These are phyloP conservation scores for Anastatica hierochuntica DNA, from an alignment of 345 rosid genomes.

Conservation along the genomic window DNA sequence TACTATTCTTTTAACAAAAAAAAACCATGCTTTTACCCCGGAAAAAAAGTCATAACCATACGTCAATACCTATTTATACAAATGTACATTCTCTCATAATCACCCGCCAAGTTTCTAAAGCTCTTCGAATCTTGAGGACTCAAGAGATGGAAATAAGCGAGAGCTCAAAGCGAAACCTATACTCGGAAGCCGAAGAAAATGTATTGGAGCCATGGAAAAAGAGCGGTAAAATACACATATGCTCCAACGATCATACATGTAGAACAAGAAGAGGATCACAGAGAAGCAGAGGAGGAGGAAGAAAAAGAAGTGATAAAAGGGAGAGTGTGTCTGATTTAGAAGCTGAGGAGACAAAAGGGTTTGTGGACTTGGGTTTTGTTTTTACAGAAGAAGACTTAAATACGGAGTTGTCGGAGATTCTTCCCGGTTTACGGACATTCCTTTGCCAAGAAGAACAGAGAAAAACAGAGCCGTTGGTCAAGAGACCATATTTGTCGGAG, in stretches of 20 bases:
- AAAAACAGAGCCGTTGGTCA: constrained; percentile 12
- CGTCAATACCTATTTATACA: neutral
- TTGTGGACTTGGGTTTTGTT: constrained; percentile 86
- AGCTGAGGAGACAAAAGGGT: constrained; percentile 73
- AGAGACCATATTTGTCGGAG: constrained; percentile 77
- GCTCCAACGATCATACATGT: too few species aligned
- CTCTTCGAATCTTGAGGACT: constrained; percentile 46
- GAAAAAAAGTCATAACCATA: constrained; percentile 13
- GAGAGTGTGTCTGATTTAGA: constrained; percentile 65
- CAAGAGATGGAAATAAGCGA: constrained; percentile 31
- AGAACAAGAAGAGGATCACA: too few species aligned
- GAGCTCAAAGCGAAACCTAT: constrained; percentile 22
- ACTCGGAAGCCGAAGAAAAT: constrained; percentile 16
- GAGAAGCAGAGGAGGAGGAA: constrained; percentile 2
- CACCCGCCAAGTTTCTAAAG: neutral
- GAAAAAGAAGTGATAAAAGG: constrained; percentile 28
- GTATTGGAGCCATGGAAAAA: constrained; percentile 33
- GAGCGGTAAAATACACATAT: too few species aligned
- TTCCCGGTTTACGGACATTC: constrained; percentile 58
- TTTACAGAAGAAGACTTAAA: constrained; percentile 68
- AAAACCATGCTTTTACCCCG: neutral
- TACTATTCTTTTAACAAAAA: neutral
- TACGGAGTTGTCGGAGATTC: constrained; percentile 54
- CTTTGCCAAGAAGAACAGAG: constrained; percentile 29
- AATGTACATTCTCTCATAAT: neutral